phyloP scores from a whole-genome alignment of 1,284 basidiomycete genomes.

The Austroboletus niveus region DNA sequence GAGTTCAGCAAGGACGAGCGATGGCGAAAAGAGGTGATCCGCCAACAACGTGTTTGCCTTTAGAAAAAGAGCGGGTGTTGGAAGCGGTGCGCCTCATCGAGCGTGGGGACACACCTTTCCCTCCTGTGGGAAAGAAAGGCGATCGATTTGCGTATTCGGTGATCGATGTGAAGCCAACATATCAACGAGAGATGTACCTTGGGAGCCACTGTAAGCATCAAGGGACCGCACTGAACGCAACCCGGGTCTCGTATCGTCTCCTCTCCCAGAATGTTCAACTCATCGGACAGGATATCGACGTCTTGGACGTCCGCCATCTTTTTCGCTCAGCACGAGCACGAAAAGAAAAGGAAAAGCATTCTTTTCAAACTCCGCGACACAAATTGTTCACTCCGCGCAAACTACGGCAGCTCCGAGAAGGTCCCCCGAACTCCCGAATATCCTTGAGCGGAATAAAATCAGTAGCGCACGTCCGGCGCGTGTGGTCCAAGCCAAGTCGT shows the following conservation, averaged over 20 bases:
- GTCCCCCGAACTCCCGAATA: not conserved
- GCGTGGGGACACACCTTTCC: constrained; percentile 46
- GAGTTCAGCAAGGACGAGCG: constrained; percentile 60
- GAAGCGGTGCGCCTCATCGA: not conserved
- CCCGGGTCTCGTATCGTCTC: constrained; percentile 38
- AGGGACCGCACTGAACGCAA: constrained; percentile 45
- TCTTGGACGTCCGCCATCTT: constrained; percentile 37
- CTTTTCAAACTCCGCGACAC: constrained; percentile 28
- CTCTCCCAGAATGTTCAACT: constrained; percentile 46
- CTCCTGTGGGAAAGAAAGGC: constrained; percentile 39
- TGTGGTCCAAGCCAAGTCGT: no score
- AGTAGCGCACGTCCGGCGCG: no score
- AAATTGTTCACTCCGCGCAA: constrained; percentile 11
- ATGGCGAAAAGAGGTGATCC: constrained; percentile 70
- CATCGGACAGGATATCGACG: constrained; percentile 48
- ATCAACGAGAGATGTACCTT: constrained; percentile 41
- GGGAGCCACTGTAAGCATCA: constrained; percentile 49
- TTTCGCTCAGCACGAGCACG: not conserved
- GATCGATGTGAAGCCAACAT: constrained; percentile 1
- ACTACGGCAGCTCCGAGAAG: constrained; percentile 13
- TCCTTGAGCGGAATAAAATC: no score
- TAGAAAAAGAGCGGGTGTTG: constrained; percentile 1
- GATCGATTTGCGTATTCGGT: constrained; percentile 9
- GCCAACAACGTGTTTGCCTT: constrained; percentile 70
- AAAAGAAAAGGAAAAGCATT: not conserved